These are phyloP conservation scores for Fragaria ananassa DNA, from an alignment of 306 rosid species.

Conservation along the genomic window DNA sequence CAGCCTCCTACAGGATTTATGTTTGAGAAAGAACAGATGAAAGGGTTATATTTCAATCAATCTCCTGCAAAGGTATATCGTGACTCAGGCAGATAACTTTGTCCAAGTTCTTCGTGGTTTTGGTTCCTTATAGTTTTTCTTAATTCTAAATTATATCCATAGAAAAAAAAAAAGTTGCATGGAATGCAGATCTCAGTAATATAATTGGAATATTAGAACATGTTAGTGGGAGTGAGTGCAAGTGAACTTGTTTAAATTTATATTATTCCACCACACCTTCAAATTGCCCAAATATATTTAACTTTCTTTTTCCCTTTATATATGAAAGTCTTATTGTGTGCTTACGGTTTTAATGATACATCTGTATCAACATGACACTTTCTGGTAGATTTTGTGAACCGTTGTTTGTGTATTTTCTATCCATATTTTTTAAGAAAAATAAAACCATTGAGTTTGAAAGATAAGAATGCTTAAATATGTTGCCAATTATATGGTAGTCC, in stretches of 20 bases:
- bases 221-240: constrained; percentile 4
- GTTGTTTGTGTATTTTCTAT: background rate
- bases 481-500: background rate
- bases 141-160: background rate
- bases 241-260: background rate
- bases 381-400: background rate
- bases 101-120: background rate
- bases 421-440: too few species aligned
- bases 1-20: constrained; percentile 90
- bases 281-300: background rate
- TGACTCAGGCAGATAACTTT: background rate
- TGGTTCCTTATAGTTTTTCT: background rate
- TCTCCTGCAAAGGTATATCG: constrained; percentile 73
- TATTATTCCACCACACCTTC: background rate
- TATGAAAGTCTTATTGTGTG: background rate
- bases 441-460: background rate
- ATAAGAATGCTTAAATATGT: background rate
- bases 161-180: background rate
- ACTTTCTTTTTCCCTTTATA: background rate
- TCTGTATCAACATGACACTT: background rate
- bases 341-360: background rate
- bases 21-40: constrained; percentile 99
- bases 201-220: background rate
- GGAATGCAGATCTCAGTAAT: background rate
- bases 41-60: constrained; percentile 89